Evolutionary conservation across 75 land plant genomes (phyloP), one percentile per base, ranked within the genome.

Genomic region (Larix kaempferi): DNA sequence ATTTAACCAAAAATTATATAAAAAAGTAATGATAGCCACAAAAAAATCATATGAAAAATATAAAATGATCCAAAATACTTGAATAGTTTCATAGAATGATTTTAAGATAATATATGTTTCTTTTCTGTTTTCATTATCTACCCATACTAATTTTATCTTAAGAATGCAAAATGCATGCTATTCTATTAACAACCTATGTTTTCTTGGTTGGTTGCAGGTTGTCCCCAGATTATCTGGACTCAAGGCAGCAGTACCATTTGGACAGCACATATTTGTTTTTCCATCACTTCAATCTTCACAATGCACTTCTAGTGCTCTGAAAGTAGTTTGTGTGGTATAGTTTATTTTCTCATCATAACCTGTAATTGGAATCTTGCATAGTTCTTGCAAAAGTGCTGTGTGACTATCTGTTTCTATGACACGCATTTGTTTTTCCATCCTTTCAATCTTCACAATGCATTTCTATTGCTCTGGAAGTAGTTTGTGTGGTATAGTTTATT

Each of bases 211-310:
- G 55, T 72, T 72, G 13, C 56, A 72, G 74, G 54, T 44, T 11
- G 56, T 23, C 37, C 74, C 74, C 56, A 52, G 74, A 25, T 52
- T 72, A 8, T 52, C 74, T 22, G 56, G 74, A 10, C n/a, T 72
- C 56, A 72, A 52, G 56, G 23, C 54, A 72, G 23, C 54, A 72
- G 56, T 52, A 21, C 22, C 56, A 22, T 44, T 72, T 49, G 56
- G 56, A 54, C 74, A 44, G 56, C 74, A 72, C 13, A 72, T 13
- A 72, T 23, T 5, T 52, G 54, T 54, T 12, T 11, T 72, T 23
- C 22, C 56, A 52, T 52, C 74, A 3, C 56, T 52, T 23, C 23
- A 41, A 29, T 29, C 33, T 72, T 12, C 74, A 39, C 41, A 8
- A 41, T 41, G 27, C n/a, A 37, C 27, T 44, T 72, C 74, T 72